Base-by-base conservation (phyloP, 2,329 filamentous ascomycete genomes). In the Trematosphaeria pertusa region DNA sequence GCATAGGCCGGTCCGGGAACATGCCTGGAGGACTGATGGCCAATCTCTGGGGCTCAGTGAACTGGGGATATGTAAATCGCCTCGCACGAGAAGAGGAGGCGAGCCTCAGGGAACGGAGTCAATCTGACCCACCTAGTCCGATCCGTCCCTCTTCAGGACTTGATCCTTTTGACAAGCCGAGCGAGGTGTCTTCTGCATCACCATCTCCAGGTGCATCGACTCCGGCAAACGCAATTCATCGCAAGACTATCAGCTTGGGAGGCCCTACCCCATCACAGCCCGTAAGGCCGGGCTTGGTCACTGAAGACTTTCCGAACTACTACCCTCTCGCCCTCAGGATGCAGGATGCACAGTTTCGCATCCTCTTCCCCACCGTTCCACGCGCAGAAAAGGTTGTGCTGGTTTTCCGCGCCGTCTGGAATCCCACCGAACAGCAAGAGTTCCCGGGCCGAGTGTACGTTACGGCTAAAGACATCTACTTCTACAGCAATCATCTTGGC, bases 401-500 rank as follows among this genome's bases (percentile, higher is more conserved):
- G 38, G 94, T 99, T 2, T 97, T 97, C 75, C 85, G 92, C 35
- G 93, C 92, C 12, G 90, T 91, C 0, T 99, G 94, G 91, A 87
- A 85, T 61, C 84, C 86, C 1, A 87, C 86, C 56, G 86, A 88
- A 43, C 82, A 86, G 58, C 87, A 89, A 70, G 86, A 89, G 50
- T 90, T 97, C 49, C 87, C 87, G 7, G 87, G 94, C 1, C 85
- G 94, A 42, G 86, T 96, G 18, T 99, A 95, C 69, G 86, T 96
- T 49, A 97, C 93, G 0, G 81, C 87, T 0, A 86, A 87, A 52
- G 88, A 92, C 55, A 86, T 99, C 69, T 97, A 96, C 71, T 97
- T 99, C 67, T 99, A 97, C 73, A 95, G 92, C 61, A 89, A 97
- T 64, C 89, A 97, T 65, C 86, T 97, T 69, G 94, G 94, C 5